Evolutionary conservation across 2,329 filamentous ascomycete genomes (phyloP), one percentile per base, ranked within the genome.

Genomic region (Epichloe scottii): DNA sequence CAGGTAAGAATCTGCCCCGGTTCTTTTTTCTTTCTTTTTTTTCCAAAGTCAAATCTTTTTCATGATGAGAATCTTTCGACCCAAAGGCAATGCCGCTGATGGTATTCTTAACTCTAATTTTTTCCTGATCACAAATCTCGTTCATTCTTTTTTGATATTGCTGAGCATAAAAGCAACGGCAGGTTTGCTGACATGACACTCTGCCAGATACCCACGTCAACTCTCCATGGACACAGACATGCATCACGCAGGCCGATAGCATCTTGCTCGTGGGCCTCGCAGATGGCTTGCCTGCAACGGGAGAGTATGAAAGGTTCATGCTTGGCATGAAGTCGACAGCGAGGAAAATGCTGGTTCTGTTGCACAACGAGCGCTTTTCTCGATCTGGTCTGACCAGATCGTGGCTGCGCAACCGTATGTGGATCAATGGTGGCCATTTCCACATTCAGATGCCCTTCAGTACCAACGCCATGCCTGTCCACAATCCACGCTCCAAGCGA

Each of bases 391-490:
- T 95, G 37, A 96, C 93, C 0, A 76, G 93, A 48, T 81, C 85
- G 34, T 98, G 93, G 93, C 71, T 98, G 14, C 82, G 84, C 55
- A 96, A 95, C 61, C 84, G 93, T 1, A 83, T 95, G 55, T 98
- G 93, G 93, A 93, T 98, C 67, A 98, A 97, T 58, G 93, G 93
- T 15, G 91, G 91, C 5, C 94, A 98, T 64, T 93, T 95, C 62
- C 93, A 98, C 59, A 87, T 98, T 12, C 93, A 98, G 61, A 97
- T 98, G 93, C 78, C 86, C 0, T 91, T 93, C 65, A 81, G 85
- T 39, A 77, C 84, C 3, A 84, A 86, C 44, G 72, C 84, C 1
- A 84, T 95, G 56, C 87, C 89, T 3, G 80, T 86, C 0, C 84
- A 89, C 60, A 51, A 50, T 43, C 79, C 84, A 19, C 82, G 83